Conservation (phyloP, 768 basidiomycete species). For the Terana coerulea region DNA sequence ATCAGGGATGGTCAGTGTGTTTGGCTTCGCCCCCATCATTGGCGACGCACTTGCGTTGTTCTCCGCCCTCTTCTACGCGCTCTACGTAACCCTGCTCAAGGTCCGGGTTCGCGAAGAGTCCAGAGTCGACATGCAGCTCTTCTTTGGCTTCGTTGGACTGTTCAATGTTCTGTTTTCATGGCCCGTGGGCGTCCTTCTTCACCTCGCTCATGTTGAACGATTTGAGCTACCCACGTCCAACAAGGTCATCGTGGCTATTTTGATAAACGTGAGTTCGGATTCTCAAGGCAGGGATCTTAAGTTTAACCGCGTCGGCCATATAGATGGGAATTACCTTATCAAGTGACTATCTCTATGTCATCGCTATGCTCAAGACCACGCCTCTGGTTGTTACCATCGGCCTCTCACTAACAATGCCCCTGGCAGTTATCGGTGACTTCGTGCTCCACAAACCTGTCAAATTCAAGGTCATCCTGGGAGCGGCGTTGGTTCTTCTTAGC, state of each 20-base stretch:
- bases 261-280: constrained; percentile 49
- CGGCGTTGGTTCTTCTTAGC: constrained; percentile 66
- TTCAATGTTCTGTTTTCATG: constrained; percentile 76
- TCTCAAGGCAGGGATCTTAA: background rate
- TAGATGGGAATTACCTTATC: constrained; percentile 83
- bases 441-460: constrained; percentile 55
- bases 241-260: constrained; percentile 44
- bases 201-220: constrained; percentile 65
- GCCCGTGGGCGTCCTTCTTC: constrained; percentile 76
- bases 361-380: constrained; percentile 96
- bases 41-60: constrained; percentile 84
- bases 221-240: constrained; percentile 64
- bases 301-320: background rate
- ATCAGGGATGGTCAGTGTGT: background rate
- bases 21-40: constrained; percentile 38
- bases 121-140: constrained; percentile 88
- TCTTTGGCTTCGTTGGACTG: constrained; percentile 91
- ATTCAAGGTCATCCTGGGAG: constrained; percentile 66
- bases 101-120: constrained; percentile 79
- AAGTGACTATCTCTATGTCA: constrained; percentile 82
- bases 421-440: constrained; percentile 83
- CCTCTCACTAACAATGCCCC: constrained; percentile 88
- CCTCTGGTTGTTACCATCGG: constrained; percentile 92
- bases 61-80: constrained; percentile 85
- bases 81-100: constrained; percentile 88